Evolutionary conservation across 768 basidiomycete species (phyloP), one percentile per base, ranked within the genome.

Genomic region (Mycena crocata): DNA sequence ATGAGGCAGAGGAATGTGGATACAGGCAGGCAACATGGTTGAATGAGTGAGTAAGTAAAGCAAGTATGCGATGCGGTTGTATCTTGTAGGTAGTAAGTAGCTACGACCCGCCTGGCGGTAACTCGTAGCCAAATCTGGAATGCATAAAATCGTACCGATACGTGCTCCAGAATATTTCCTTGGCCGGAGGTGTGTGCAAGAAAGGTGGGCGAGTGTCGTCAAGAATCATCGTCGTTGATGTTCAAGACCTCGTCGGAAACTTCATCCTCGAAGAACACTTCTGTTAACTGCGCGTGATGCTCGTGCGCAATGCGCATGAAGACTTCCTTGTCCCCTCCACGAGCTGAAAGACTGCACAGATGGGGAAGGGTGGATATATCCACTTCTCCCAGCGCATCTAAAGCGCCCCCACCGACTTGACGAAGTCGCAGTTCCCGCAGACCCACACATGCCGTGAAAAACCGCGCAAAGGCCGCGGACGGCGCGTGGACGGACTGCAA

Each of bases 401-500:
- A 69, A 1, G 72, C 70, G 14, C 72, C 68, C 40, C 73, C 70
- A n/a, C 71, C 56, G 23, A 75, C 72, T 35, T 75, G 70, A 56
- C 52, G 62, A 35, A 76, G 35, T 17, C 60, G 65, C 62, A 84
- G 70, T 14, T 46, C 62, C 14, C 66, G 42, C 2, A 83, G 59
- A 24, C 68, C 75, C 2, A 67, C 40, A 39, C 79, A 72, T 30
- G 71, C 66, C n/a, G 68, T 54, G 30, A 80, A 73, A 65, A 84
- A 73, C 14, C 59, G 55, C 23, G 58, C 31, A 49, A 82, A 76
- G 1, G 70, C 46, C 0, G 37, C 15, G 30, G 51, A 62, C 21
- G 64, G 61, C 15, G 78, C 64, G 40, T 68, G 70, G 24, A 84
- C 69, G 23, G 72, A 66, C 39, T 74, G 72, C 15, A 84, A 68